A percentile compares a stretch with the other conserved stretches of the same genome.
Conservation (phyloP, 371 early-diverging fungal species). For the Mortierella sp. region DNA sequence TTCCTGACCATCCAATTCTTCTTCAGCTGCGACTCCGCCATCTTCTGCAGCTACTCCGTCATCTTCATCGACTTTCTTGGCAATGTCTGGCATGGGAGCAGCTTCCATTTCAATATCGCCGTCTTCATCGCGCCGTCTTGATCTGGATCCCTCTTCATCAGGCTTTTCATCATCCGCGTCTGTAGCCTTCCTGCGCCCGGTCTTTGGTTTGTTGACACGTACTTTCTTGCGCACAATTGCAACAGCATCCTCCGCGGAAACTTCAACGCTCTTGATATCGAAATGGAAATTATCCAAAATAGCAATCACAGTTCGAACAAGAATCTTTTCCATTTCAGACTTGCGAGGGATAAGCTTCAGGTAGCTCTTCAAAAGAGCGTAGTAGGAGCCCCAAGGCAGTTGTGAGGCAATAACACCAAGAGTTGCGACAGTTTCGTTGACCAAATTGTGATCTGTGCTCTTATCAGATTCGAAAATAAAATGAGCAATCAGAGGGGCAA, state of each 20-base stretch:
- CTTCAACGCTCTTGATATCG: conserved; percentile 72
- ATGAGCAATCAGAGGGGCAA: conserved; percentile 88
- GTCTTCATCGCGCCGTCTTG: conserved; percentile 42
- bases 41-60: conserved; percentile 43
- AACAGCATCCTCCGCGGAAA: conserved; percentile 50
- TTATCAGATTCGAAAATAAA: conserved; percentile 86
- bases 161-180: conserved; percentile 32
- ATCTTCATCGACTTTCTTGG: conserved; percentile 15
- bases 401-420: conserved; percentile 76
- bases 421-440: conserved; percentile 82
- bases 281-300: conserved; percentile 94
- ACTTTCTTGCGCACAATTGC: conserved; percentile 40
- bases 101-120: conserved; percentile 61
- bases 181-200: conserved; percentile 16
- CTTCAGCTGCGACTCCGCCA: conserved; percentile 51
- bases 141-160: conserved; percentile 57
- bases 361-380: conserved; percentile 77
- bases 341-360: conserved; percentile 74
- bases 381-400: conserved; percentile 90
- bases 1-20: conserved; percentile 32
- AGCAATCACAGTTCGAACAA: conserved; percentile 82
- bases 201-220: conserved; percentile 25
- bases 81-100: conserved; percentile 37
- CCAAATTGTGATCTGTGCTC: conserved; percentile 76
- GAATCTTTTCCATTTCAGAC: conserved; percentile 78